phyloP scores from a whole-genome alignment of 1,139 yeast species.

The Geotrichum candidum region DNA sequence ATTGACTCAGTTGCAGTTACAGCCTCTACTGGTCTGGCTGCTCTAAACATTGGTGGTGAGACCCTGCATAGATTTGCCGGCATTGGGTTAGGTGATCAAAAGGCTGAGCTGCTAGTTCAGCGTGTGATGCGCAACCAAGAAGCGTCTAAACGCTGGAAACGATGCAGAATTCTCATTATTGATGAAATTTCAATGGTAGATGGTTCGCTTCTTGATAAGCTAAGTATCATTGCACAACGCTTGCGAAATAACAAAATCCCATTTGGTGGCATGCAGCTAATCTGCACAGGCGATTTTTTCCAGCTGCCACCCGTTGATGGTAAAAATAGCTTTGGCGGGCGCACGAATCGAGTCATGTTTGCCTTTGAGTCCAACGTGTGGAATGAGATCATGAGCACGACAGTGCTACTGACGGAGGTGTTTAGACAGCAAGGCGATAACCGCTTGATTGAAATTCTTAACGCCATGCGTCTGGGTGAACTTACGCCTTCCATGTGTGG shows the following conservation, averaged over 20 bases:
- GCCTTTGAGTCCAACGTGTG: constrained; percentile 79
- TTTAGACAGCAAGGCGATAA: constrained; percentile 86
- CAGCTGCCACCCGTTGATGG: constrained; percentile 73
- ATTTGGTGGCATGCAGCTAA: constrained; percentile 78
- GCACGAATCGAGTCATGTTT: constrained; percentile 40
- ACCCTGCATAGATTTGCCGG: constrained; percentile 77
- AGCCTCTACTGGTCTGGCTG: constrained; percentile 91
- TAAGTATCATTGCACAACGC: constrained; percentile 54
- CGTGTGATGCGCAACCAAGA: constrained; percentile 43
- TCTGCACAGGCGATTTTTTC: constrained; percentile 77
- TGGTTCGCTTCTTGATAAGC: constrained; percentile 56
- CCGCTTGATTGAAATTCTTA: constrained; percentile 64
- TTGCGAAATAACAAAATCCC: constrained; percentile 32
- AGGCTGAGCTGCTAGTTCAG: constrained; percentile 40
- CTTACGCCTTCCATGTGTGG: constrained; percentile 43
- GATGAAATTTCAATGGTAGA: constrained; percentile 86
- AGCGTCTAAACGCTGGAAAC: constrained; percentile 51
- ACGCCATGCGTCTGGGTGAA: constrained; percentile 63
- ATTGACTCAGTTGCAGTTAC: constrained; percentile 63
- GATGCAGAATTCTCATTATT: constrained; percentile 57
- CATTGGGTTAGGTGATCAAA: constrained; percentile 62
- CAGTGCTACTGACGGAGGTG: constrained; percentile 67
- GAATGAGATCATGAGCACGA: constrained; percentile 54
- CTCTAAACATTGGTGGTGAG: constrained; percentile 77
- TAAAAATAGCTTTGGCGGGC: constrained; percentile 3